phyloP scores from a whole-genome alignment of 2,329 filamentous ascomycete species.

The Coniochaeta ligniaria region DNA sequence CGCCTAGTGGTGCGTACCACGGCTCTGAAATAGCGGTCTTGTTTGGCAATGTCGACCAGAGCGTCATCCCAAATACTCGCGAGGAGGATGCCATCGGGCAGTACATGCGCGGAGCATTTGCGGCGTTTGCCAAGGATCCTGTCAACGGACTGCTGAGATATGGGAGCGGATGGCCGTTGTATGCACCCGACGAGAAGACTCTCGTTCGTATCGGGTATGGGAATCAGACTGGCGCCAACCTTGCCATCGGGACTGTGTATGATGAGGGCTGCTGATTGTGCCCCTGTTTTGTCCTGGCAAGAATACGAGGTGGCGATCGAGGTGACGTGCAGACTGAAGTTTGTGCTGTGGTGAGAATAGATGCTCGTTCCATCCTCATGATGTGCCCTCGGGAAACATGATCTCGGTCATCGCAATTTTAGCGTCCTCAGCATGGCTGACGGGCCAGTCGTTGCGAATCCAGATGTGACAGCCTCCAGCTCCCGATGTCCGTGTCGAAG shows the following conservation, averaged over 20 bases:
- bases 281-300: neutral
- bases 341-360: no score
- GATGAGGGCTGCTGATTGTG: neutral
- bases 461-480: neutral
- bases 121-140: slow-evolving; percentile 29
- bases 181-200: neutral
- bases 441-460: neutral
- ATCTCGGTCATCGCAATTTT: neutral
- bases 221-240: neutral
- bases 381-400: neutral
- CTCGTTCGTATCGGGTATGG: neutral
- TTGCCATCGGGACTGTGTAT: neutral
- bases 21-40: slow-evolving; percentile 37
- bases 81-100: neutral
- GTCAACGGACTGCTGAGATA: slow-evolving; percentile 20
- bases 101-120: slow-evolving; percentile 31
- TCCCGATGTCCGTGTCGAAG: neutral
- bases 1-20: slow-evolving; percentile 37
- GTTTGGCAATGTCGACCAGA: slow-evolving; percentile 26
- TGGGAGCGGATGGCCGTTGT: neutral
- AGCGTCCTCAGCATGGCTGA: neutral
- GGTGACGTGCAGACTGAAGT: no score
- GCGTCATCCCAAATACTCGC: slow-evolving; percentile 14
- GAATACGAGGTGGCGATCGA: neutral
- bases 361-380: no score